Conservation (phyloP, 108 stramenopile species). For the Ochromonas danica region DNA sequence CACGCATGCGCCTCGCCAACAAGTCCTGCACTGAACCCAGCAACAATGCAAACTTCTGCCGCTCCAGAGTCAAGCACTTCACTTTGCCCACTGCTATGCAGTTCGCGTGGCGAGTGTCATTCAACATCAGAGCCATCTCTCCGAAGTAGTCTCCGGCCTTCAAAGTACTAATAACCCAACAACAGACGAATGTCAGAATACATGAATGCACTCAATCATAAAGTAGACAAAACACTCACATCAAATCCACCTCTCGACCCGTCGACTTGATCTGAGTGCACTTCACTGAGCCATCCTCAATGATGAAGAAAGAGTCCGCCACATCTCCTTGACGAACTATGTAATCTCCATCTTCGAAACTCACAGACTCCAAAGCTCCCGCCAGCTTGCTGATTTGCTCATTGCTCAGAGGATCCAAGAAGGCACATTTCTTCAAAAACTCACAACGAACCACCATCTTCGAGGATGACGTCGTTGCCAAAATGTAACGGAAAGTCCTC, state of each 20-base stretch:
- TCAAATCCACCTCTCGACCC: conserved; percentile 28
- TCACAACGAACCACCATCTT: conserved; percentile 54
- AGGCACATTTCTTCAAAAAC: conserved; percentile 52
- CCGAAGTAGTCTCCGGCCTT: conserved; percentile 74
- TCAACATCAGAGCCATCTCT: conserved; percentile 76
- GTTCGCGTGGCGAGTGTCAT: conserved; percentile 78
- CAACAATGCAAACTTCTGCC: conserved; percentile 55
- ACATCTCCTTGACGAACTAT: conserved; percentile 56
- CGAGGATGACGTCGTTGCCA: conserved; percentile 52
- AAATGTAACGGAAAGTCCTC: conserved; percentile 55
- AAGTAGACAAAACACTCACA: conserved; percentile 51
- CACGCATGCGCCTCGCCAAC: conserved; percentile 55
- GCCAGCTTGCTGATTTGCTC: conserved; percentile 59
- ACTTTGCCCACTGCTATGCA: conserved; percentile 61
- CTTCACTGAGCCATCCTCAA: conserved; percentile 56
- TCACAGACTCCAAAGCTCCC: conserved; percentile 43
- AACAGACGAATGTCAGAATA: conserved; percentile 16
- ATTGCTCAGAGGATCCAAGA: conserved; percentile 54
- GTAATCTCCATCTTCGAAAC: conserved; percentile 48
- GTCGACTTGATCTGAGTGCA: conserved; percentile 54
- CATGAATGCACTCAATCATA: conserved; percentile 19
- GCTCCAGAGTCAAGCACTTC: conserved; percentile 46
- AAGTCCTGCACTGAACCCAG: conserved; percentile 57
- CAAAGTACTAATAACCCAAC: conserved; percentile 35
- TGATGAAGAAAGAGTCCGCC: conserved; percentile 56